Base-by-base conservation (phyloP, 2,329 filamentous ascomycete genomes). In the Colletotrichum abscissum region DNA sequence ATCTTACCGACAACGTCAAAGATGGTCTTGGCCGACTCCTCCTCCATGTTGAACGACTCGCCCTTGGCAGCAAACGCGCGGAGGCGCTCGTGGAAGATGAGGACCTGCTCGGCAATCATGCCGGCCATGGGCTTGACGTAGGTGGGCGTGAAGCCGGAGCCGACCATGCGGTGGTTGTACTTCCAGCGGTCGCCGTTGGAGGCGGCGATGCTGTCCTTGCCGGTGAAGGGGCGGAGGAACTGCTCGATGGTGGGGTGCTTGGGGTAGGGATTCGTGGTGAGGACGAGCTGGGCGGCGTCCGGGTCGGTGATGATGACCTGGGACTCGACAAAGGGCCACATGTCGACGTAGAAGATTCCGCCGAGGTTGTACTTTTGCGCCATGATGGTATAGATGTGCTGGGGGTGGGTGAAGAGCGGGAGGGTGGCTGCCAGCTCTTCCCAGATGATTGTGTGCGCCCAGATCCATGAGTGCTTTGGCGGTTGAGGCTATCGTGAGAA, bases 331-430 rank as follows among this genome's bases (percentile, higher is more conserved):
- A 82, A 76, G n/a, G 79, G 78, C 49, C 77, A 79, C 7, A 80
- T 33, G 62, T 82, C 80, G 57, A 82, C 73, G 58, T 81, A 82
- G 56, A 80, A 79, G 19, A 82, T 77, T 26, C 79, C 79, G 0
- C 78, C 76, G 8, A 82, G 74, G 24, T 77, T 67, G 33, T 75
- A 75, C 24, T 75, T 76, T 16, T 76, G 74, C 4, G 76, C 74
- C 26, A 79, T 73, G 58, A 76, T 70, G 19, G 78, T 79, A 42
- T 76, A 74, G 55, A 75, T 72, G 24, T 69, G 60, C 67, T 79
- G 78, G 1, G 76, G 76, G 57, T 79, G 77, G 26, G 60, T 74
- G 63, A 77, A 75, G 14, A 72, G 73, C 12, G 78, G 79, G 6
- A 79, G 62, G 7, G 49, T 60, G 7, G 67, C 58, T 4, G 69